Base-by-base conservation (phyloP, 2,329 filamentous ascomycete genomes). In the Fusarium armeniacum region DNA sequence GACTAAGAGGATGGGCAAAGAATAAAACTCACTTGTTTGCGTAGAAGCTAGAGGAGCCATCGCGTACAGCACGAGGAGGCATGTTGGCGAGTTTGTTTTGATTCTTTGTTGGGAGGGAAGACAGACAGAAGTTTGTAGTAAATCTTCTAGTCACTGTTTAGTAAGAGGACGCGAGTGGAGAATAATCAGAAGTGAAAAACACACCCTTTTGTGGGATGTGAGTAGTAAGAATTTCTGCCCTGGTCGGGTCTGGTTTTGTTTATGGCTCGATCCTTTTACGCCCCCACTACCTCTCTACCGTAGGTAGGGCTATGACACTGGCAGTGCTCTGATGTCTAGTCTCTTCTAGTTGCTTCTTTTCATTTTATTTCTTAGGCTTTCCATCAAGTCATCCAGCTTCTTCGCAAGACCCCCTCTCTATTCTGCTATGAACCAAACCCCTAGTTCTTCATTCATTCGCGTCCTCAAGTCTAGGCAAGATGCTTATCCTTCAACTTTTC, bases 181-280 rank as follows among this genome's bases (percentile, higher is more conserved):
- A 9, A n/a, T 3, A 32, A 10, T 4, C 5, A 3, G 5, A 16
- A 32, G 1, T 2, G 20, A n/a, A 6, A n/a, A 13, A 6, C 28
- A 20, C 32, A 4, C 16, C n/a, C 8, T 32, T 46, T 22, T 20
- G 28, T 11, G 44, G 12, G n/a, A 22, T 16, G n/a, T 3, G 15
- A 28, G 7, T 6, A 18, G 6, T 3, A 20, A 22, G 7, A 46
- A 32, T 22, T n/a, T 32, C n/a, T 46, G 13, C 28, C 44, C 44
- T 32, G 26, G 44, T 30, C 22, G 16, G 40, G 13, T 43, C 15
- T 18, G 22, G 5, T 43, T 15, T 43, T 20, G 36, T 44, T 44
- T 32, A 20, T 30, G 24, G 26, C 26, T 32, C 10, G 18, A 32
- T n/a, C 26, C 20, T 16, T 28, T 13, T 28, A 24, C 22, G 13